Evolutionary conservation across 2,329 filamentous ascomycete species (phyloP), one percentile per base, ranked within the genome.

Genomic region (Achaetomium macrosporum): DNA sequence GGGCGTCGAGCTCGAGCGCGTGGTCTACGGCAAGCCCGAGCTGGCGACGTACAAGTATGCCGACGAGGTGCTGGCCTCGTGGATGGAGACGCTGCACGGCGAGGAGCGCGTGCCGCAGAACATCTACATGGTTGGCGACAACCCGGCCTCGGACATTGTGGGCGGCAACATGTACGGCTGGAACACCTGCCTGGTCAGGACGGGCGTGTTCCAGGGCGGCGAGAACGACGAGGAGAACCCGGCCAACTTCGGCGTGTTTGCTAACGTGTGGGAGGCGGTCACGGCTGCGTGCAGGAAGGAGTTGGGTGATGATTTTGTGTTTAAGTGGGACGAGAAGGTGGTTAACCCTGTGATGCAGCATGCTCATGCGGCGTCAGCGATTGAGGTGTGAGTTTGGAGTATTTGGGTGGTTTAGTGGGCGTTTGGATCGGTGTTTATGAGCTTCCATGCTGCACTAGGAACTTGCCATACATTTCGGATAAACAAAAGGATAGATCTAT

Each of bases 111-210:
- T 88, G 40, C 84, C 84, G 4, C 68, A 80, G 67, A 85, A 87
- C 71, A 76, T 88, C 67, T 88, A 88, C 76, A 88, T 88, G 85
- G 74, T 88, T 51, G 85, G 85, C 59, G 85, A 88, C 70, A 88
- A 88, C 73, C 85, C 84, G 7, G 82, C 82, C 25, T 86, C 82
- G 25, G 85, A 88, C 66, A 88, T 88, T 63, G 76, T 86, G 58
- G 86, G 86, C 57, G 86, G 85, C 57, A 90, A 90, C 76, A 86
- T 84, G 78, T 88, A 90, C 69, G 84, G 84, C 55, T 90, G 86
- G 87, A 90, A 90, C 72, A 89, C 86, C 3, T 89, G 86, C 65
- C 71, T 90, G 50, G 86, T 90, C 52, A 81, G 85, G 65, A 90
- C 86, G 0, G 87, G 87, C 71, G 85, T 90, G 44, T 89, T 86